Evolutionary conservation across 495 filamentous ascomycete species (phyloP).

Genomic region (Lasiosphaeris hirsuta): DNA sequence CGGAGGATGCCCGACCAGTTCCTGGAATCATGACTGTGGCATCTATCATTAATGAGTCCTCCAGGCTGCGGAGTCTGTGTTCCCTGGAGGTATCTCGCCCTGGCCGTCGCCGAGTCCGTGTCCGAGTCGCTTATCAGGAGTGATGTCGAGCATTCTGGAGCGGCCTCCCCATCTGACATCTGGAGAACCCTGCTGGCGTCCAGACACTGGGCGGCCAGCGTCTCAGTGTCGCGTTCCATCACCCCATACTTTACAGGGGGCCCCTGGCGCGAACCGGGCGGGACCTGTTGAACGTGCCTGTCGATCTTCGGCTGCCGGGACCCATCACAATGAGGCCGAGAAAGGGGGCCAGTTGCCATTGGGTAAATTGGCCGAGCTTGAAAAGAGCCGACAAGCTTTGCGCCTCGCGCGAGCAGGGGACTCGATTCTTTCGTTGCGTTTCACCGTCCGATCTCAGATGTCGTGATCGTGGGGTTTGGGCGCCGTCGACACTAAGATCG

Average conservation of each 20-base stretch:
- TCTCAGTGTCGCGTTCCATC: not conserved
- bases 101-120: too few species aligned
- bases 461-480: conserved; percentile 21
- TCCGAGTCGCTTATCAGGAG: too few species aligned
- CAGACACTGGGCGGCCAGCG: too few species aligned
- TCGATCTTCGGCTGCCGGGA: not conserved
- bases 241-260: not conserved
- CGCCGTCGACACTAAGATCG: not conserved
- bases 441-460: conserved; percentile 14
- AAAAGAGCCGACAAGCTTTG: not conserved
- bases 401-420: not conserved
- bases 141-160: too few species aligned
- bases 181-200: too few species aligned
- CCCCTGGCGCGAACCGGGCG: too few species aligned
- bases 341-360: not conserved
- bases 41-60: too few species aligned
- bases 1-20: too few species aligned
- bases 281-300: conserved; percentile 4
- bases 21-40: too few species aligned
- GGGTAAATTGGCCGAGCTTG: conserved; percentile 8
- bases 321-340: not conserved
- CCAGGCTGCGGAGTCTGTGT: too few species aligned
- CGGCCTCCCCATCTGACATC: too few species aligned
- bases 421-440: not conserved
- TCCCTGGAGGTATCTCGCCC: too few species aligned